A percentile compares a stretch with the other conserved stretches of the same genome.
Conservation (phyloP, 2,329 filamentous ascomycete genomes). For the Gnomoniopsis smithogilvyi region DNA sequence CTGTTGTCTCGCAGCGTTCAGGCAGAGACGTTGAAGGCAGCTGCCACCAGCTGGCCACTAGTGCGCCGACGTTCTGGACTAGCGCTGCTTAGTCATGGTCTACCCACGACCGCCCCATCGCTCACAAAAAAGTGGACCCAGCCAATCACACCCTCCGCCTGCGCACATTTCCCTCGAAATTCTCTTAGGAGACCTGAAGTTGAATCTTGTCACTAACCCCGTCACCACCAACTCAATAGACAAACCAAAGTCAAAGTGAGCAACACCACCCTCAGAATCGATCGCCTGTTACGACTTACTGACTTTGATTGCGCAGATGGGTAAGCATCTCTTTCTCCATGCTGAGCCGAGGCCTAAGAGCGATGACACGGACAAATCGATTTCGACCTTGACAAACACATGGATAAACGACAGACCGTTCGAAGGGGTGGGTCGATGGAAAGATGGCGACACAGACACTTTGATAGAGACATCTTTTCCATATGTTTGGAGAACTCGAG, state of each 20-base stretch:
- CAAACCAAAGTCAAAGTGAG: slow-evolving; percentile 27
- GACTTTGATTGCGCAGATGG: slow-evolving; percentile 49
- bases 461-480: too few species aligned
- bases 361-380: slow-evolving; percentile 11
- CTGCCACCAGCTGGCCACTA: background rate
- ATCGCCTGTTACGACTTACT: slow-evolving; percentile 27
- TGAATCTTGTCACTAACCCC: slow-evolving; percentile 2
- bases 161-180: too few species aligned
- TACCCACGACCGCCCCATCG: too few species aligned
- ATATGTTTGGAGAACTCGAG: background rate
- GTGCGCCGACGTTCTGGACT: background rate
- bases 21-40: background rate
- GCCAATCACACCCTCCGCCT: too few species aligned
- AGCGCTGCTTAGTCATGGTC: too few species aligned
- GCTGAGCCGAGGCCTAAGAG: slow-evolving; percentile 12
- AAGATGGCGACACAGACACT: background rate
- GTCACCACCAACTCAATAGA: slow-evolving; percentile 24
- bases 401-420: too few species aligned
- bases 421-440: background rate
- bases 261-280: background rate
- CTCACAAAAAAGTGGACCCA: too few species aligned
- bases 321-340: slow-evolving; percentile 44
- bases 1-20: too few species aligned
- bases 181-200: too few species aligned
- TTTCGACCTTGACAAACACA: slow-evolving; percentile 2